Percentiles rank a stretch among this genome's conserved stretches.
Conservation (phyloP, 164 flowering plant genomes). For the Liriodendron chinense region DNA sequence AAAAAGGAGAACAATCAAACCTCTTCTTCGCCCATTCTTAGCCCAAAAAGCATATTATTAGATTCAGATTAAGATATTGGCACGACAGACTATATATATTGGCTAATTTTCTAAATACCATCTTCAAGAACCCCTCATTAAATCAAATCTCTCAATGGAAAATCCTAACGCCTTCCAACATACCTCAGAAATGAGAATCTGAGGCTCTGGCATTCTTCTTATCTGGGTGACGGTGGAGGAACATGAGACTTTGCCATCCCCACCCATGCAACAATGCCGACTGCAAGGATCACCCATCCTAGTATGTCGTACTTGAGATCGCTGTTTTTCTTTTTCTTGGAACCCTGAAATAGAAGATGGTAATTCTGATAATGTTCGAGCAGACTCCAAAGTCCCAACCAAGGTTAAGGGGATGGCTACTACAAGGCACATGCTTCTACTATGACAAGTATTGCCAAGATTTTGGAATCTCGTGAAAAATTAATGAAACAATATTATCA, state of each 20-base stretch:
- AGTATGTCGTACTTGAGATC: constrained; percentile 66
- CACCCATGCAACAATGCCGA: constrained; percentile 65
- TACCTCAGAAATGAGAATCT: neutral
- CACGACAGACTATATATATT: neutral
- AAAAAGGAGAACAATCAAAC: neutral
- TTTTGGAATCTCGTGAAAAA: too few relatives aligned
- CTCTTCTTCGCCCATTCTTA: neutral
- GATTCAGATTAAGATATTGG: neutral
- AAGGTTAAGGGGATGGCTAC: neutral
- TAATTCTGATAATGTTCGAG: neutral
- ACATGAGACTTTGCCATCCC: constrained; percentile 59
- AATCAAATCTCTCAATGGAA: neutral
- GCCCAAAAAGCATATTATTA: neutral
- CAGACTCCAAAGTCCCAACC: neutral
- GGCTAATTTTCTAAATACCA: neutral
- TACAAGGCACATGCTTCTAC: too few relatives aligned
- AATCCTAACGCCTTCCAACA: neutral
- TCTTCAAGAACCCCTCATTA: neutral
- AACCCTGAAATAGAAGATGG: constrained; percentile 26
- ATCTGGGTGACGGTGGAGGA: constrained; percentile 67
- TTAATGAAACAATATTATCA: too few relatives aligned
- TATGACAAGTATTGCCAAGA: too few relatives aligned
- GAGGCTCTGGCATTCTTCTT: neutral
- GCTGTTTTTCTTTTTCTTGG: constrained; percentile 54
- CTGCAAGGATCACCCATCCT: constrained; percentile 79